Conservation (phyloP, 768 basidiomycete species). For the Pleurotus salmoneostramineus region DNA sequence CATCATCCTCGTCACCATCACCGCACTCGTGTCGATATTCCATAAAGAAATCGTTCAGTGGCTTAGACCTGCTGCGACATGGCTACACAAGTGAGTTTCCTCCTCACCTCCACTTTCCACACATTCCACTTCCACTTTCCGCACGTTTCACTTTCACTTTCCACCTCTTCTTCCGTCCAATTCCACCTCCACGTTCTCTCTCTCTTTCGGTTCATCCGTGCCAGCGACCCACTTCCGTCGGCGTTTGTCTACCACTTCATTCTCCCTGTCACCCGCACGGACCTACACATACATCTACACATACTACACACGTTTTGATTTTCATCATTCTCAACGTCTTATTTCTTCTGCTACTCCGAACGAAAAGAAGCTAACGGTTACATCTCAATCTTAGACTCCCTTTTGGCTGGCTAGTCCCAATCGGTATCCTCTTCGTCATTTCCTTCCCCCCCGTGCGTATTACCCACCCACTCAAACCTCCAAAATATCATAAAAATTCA, state of each 20-base stretch:
- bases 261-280: too few relatives aligned
- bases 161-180: too few relatives aligned
- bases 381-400: conserved; percentile 30
- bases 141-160: too few relatives aligned
- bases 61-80: conserved; percentile 62
- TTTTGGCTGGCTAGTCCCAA: conserved; percentile 74
- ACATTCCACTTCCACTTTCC: too few relatives aligned
- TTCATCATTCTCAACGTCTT: conserved; percentile 17
- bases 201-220: too few relatives aligned
- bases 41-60: conserved; percentile 70
- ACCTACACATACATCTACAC: too few relatives aligned
- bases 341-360: neutral
- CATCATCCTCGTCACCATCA: conserved; percentile 42
- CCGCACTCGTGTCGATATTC: conserved; percentile 53
- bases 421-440: conserved; percentile 76
- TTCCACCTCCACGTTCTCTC: too few relatives aligned
- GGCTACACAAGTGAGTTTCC: conserved; percentile 54
- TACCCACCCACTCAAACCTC: neutral
- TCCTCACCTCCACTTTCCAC: neutral
- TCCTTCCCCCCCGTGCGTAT: conserved; percentile 76
- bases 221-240: too few relatives aligned
- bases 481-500: neutral
- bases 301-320: too few relatives aligned
- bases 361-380: neutral
- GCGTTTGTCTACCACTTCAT: too few relatives aligned